Conservation (phyloP, 2,329 filamentous ascomycete species). For the Aspergillus luchuensis region DNA sequence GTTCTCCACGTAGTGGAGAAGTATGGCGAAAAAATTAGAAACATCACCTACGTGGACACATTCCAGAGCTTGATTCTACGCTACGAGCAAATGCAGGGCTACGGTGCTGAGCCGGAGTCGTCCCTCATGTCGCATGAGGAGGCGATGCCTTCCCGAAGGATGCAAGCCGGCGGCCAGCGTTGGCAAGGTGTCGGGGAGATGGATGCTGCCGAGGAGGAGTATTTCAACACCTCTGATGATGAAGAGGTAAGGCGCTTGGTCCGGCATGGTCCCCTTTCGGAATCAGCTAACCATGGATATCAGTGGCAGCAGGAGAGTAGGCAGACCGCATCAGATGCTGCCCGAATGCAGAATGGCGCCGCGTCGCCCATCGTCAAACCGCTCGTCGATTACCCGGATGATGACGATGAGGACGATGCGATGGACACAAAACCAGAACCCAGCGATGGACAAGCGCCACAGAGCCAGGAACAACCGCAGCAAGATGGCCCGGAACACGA, state of each 20-base stretch:
- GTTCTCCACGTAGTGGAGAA: constrained; percentile 82
- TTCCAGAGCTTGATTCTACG: constrained; percentile 74
- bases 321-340: constrained; percentile 36
- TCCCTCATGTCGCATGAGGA: constrained; percentile 71
- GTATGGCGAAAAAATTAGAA: constrained; percentile 74
- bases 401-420: constrained; percentile 77
- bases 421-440: constrained; percentile 57
- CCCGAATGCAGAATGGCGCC: constrained; percentile 56
- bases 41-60: constrained; percentile 79
- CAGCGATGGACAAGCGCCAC: constrained; percentile 20
- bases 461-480: constrained; percentile 11
- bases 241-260: constrained; percentile 58
- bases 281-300: not conserved
- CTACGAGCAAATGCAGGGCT: constrained; percentile 77
- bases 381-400: constrained; percentile 88
- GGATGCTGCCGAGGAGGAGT: constrained; percentile 85
- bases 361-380: constrained; percentile 66
- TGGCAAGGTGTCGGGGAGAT: constrained; percentile 78
- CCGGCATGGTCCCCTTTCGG: not conserved
- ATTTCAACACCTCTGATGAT: constrained; percentile 88
- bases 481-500: constrained; percentile 25
- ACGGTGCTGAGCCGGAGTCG: constrained; percentile 63
- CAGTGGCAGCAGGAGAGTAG: constrained; percentile 42
- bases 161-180: constrained; percentile 58
- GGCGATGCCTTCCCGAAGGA: constrained; percentile 52